Evolutionary conservation across 805 yeast genomes (phyloP), one percentile per base, ranked within the genome.

Genomic region (Millerozyma miso): DNA sequence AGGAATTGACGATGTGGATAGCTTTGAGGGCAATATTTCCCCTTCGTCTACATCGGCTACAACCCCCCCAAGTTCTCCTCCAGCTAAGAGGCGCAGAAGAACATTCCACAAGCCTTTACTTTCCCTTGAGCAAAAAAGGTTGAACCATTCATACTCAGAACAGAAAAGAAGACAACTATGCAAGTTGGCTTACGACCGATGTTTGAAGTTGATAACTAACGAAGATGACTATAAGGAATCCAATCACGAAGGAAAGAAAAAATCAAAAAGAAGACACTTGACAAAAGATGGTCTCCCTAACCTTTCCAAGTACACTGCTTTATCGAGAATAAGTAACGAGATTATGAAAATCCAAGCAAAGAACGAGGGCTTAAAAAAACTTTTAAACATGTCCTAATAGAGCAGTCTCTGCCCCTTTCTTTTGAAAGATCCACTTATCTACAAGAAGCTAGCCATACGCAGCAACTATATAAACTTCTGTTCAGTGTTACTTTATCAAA

Each of bases 231-330:
- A 60, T 48, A 56, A 56, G 44, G 60, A 61, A 35, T 58, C 63
- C 34, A 61, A 58, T 26, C 61, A 60, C 17, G 47, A 52, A 37
- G 37, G 49, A 10, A 54, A 49, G 43, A 59, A 62, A 41, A 63
- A 63, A 49, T 54, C 62, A 13, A 69, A 67, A 47, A 53, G 73
- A 42, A 64, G 65, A 37, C 67, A 66, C 44, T 54, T 68, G 38
- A 67, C 60, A 43, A 70, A 69, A 52, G 72, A 68, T 33, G 75
- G 75, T 7, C 63, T 70, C 50, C 75, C 75, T 16, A 70, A 70
- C 50, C 61, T 70, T 46, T 63, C 69, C 17, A 70, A 70, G 51
- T 73, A 67, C 52, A 61, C 65, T 42, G 74, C 75, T 2, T 63
- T 70, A 51, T 55, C 60, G 40, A 62, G 67, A 46, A 68, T 70